Percentiles rank a stretch among this genome's conserved stretches.
These are phyloP conservation scores for Leccinum uliginosum DNA, from an alignment of 768 basidiomycete genomes.

Conservation along the genomic window DNA sequence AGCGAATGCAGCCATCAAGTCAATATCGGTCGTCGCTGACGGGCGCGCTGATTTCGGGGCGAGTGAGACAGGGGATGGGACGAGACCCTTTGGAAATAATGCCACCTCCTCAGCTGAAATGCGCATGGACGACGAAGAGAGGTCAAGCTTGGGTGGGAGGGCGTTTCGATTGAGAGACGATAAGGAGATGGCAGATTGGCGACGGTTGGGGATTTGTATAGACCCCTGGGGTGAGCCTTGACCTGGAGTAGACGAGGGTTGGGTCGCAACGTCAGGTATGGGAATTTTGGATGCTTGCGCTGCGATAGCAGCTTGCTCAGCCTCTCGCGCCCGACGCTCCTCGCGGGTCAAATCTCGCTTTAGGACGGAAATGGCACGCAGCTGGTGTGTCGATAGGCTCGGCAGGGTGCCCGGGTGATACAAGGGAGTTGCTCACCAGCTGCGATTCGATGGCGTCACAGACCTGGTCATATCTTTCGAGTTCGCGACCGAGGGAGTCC, in stretches of 20 bases:
- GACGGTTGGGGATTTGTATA: conserved; percentile 38
- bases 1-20: conserved; percentile 62
- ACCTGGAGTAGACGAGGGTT: conserved; percentile 28
- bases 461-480: conserved; percentile 76
- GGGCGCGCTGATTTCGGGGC: conserved; percentile 76
- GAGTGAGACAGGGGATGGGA: conserved; percentile 72
- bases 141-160: conserved; percentile 73
- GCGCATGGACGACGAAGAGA: conserved; percentile 65
- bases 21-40: conserved; percentile 50
- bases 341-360: conserved; percentile 66
- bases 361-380: conserved; percentile 66
- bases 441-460: conserved; percentile 75
- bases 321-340: conserved; percentile 47
- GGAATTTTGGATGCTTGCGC: conserved; percentile 23
- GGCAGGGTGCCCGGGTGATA: neutral
- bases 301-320: conserved; percentile 40
- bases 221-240: conserved; percentile 35
- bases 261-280: conserved; percentile 21
- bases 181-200: conserved; percentile 74
- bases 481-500: conserved; percentile 62
- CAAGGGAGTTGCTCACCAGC: conserved; percentile 43
- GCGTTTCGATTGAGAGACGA: conserved; percentile 73
- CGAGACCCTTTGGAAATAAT: conserved; percentile 54
- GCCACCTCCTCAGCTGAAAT: conserved; percentile 61
- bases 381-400: conserved; percentile 35